Conservation (phyloP, 129 eudicot genomes). For the Glebionis coronaria region DNA sequence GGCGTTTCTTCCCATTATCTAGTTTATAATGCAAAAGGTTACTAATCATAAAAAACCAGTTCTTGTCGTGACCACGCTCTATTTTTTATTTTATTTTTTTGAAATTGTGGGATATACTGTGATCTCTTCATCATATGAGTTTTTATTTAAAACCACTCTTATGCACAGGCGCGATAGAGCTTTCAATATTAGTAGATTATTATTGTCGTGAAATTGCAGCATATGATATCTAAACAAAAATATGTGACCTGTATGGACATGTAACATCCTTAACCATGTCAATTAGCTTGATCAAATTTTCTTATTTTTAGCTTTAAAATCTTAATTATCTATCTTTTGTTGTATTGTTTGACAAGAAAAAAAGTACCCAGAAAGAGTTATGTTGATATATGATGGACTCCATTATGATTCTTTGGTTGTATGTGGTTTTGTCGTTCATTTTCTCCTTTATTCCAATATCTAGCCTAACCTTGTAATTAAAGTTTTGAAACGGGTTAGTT, state of each 20-base stretch:
- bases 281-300: neutral
- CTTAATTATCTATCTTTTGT: neutral
- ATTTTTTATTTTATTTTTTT: too few species aligned
- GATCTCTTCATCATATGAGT: neutral
- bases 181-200: conserved; percentile 81
- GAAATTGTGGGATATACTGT: neutral
- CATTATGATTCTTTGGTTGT: conserved; percentile 99
- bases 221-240: conserved; percentile 90
- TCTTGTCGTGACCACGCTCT: neutral
- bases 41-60: neutral
- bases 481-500: too few species aligned
- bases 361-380: conserved; percentile 69
- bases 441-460: too few species aligned
- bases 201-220: conserved; percentile 98
- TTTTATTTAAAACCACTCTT: conserved; percentile 13
- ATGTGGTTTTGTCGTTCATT: conserved; percentile 32
- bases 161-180: conserved; percentile 97
- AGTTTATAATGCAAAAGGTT: neutral
- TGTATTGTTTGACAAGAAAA: conserved; percentile 50
- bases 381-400: conserved; percentile 96
- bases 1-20: neutral
- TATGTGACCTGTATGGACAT: conserved; percentile 99
- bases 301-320: neutral
- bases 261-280: conserved; percentile 35
- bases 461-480: neutral